Percentiles rank a stretch among this genome's conserved stretches.
These are phyloP conservation scores for Aethionema arabicum DNA, from an alignment of 345 rosid species.

Conservation along the genomic window DNA sequence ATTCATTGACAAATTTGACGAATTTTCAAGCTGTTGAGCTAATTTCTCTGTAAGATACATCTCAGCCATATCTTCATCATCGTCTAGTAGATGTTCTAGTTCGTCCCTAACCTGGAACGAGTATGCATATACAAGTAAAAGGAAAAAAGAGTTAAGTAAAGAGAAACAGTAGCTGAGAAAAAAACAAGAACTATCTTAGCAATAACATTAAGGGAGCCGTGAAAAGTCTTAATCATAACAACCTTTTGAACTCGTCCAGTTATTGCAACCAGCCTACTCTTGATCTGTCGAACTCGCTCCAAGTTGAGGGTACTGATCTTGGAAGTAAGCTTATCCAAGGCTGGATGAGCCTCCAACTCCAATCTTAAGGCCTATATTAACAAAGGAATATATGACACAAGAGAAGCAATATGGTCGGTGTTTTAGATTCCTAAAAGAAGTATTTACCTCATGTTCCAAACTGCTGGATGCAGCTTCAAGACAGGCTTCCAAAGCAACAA, in stretches of 20 bases:
- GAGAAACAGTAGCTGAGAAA: slow-evolving; percentile 18
- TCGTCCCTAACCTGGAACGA: slow-evolving; percentile 78
- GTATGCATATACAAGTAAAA: slow-evolving; percentile 6
- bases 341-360: slow-evolving; percentile 82
- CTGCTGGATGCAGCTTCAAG: slow-evolving; percentile 73
- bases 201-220: background rate
- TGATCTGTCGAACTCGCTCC: slow-evolving; percentile 72
- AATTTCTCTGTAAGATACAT: slow-evolving; percentile 89
- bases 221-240: slow-evolving; percentile 3
- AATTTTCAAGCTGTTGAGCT: slow-evolving; percentile 63
- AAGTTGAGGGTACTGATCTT: slow-evolving; percentile 75
- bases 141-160: background rate
- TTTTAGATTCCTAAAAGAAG: slow-evolving; percentile 13
- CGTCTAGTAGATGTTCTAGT: slow-evolving; percentile 86
- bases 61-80: slow-evolving; percentile 98
- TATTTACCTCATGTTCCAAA: slow-evolving; percentile 65
- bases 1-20: slow-evolving; percentile 56
- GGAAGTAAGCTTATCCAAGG: slow-evolving; percentile 75
- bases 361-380: slow-evolving; percentile 48
- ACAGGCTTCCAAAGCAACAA: slow-evolving; percentile 73
- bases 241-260: slow-evolving; percentile 84
- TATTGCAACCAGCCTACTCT: slow-evolving; percentile 69
- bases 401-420: slow-evolving; percentile 12
- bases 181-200: background rate
- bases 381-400: background rate